Evolutionary conservation across 2,329 filamentous ascomycete species (phyloP), one percentile per base, ranked within the genome.

Genomic region (Fusarium sp.): DNA sequence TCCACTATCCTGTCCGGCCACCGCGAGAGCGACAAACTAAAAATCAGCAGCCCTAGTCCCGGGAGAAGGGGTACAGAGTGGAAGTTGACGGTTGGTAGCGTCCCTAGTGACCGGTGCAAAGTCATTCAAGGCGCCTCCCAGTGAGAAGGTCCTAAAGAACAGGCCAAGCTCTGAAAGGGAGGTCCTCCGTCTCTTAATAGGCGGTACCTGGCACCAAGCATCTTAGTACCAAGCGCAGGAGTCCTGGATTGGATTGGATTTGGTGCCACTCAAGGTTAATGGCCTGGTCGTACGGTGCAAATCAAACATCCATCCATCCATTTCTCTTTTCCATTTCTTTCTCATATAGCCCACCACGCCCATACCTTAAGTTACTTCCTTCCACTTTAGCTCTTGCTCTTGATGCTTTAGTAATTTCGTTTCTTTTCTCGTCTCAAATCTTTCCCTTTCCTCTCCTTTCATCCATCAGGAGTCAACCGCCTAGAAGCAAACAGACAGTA

Each of bases 271-370:
- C 68, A 72, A 77, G 69, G 66, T 75, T 66, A 51, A 75, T 64
- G 63, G 61, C 73, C 73, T 66, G 69, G 76, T 78, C 74, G 73
- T 78, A 78, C 69, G 76, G 76, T 78, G 66, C 75, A 78, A 77
- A 77, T 78, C 66, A 78, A 77, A 66, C 69, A 68, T 63, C 56
- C 60, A 55, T 39, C 45, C 42, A 69, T 61, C 55, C 55, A 61
- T 58, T 47, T 58, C 41, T 32, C 26, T 38, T 36, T 58, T 45
- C 51, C 56, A 70, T 53, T 58, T 50, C 55, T 51, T 69, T 69
- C 60, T 59, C 75, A 76, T 78, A 78, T 78, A 76, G 74, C 75
- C 73, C 73, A 68, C 76, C 70, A 72, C 59, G 69, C 68, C 71
- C 69, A 62, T 64, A 72, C 63, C 56, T 62, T 56, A 28, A 30